Percentiles rank a stretch among this genome's conserved stretches.
Evolutionary conservation across 306 rosid species (phyloP).

Genomic region (Fragaria iinumae): DNA sequence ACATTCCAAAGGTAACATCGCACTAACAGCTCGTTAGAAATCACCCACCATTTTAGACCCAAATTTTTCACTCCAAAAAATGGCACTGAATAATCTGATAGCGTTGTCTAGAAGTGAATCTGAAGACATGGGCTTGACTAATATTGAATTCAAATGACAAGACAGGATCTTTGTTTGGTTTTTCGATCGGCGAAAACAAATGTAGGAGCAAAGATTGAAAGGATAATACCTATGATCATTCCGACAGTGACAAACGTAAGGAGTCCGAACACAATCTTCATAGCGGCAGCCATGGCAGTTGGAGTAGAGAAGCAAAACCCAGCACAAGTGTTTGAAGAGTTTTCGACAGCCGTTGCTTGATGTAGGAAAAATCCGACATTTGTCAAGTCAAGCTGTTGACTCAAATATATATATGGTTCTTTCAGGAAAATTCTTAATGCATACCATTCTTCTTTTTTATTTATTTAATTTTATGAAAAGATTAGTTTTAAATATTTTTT

Average conservation of each 20-base stretch:
- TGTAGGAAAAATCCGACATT: not conserved
- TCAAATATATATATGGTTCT: too few species aligned
- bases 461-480: too few species aligned
- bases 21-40: not conserved
- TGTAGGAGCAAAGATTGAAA: not conserved
- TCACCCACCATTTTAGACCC: not conserved
- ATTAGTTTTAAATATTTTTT: too few species aligned
- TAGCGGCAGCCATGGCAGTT: conserved; percentile 50
- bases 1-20: not conserved
- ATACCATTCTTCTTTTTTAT: too few species aligned
- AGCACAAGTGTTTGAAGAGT: not conserved
- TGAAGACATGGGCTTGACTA: not conserved
- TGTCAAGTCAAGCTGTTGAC: too few species aligned
- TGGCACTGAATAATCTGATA: not conserved
- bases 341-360: not conserved
- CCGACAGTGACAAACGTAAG: conserved; percentile 91
- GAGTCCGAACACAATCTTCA: conserved; percentile 80
- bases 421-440: too few species aligned
- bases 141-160: not conserved
- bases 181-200: not conserved
- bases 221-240: conserved; percentile 77
- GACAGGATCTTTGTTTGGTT: conserved; percentile 3
- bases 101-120: not conserved
- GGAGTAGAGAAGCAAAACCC: not conserved
- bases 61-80: not conserved